Percentiles rank a stretch among this genome's conserved stretches.
These are phyloP conservation scores for Epichloe festucae DNA, from an alignment of 2,329 filamentous ascomycete species.

Conservation along the genomic window DNA sequence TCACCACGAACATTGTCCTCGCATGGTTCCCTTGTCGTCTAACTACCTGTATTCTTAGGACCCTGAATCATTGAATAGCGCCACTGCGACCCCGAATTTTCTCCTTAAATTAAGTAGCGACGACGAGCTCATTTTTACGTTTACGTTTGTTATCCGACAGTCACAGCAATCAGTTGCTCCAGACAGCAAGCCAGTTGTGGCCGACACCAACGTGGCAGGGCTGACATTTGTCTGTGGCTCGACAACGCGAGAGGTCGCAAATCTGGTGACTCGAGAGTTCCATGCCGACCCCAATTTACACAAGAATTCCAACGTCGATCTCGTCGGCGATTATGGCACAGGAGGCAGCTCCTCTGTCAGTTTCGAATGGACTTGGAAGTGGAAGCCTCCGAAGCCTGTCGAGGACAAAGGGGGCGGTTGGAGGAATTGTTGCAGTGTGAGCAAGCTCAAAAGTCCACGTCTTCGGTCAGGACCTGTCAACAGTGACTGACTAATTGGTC, in stretches of 20 bases:
- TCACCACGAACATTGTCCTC: not conserved
- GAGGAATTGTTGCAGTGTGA: slow-evolving; percentile 85
- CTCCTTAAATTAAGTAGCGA: slow-evolving; percentile 79
- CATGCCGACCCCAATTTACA: slow-evolving; percentile 95
- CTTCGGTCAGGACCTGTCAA: not conserved
- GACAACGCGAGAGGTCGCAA: slow-evolving; percentile 77
- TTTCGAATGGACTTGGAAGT: slow-evolving; percentile 95
- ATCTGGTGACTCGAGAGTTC: slow-evolving; percentile 86
- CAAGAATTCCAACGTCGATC: slow-evolving; percentile 89
- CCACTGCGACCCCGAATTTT: slow-evolving; percentile 50
- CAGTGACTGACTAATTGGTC: not conserved
- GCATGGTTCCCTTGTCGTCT: not conserved
- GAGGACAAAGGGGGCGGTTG: slow-evolving; percentile 86
- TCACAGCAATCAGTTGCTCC: slow-evolving; percentile 31
- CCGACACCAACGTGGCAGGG: slow-evolving; percentile 72
- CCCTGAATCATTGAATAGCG: slow-evolving; percentile 45
- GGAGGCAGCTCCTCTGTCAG: slow-evolving; percentile 70
- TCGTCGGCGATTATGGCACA: slow-evolving; percentile 86
- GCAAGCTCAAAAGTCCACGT: not conserved
- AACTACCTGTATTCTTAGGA: slow-evolving; percentile 42
- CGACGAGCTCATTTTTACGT: slow-evolving; percentile 85
- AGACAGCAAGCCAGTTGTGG: slow-evolving; percentile 31
- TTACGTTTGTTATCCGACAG: slow-evolving; percentile 70
- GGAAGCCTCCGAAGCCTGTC: slow-evolving; percentile 70
- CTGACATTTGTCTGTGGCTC: slow-evolving; percentile 88